Evolutionary conservation across 257 asterid genomes (phyloP).

Genomic region (Eucommia ulmoides): DNA sequence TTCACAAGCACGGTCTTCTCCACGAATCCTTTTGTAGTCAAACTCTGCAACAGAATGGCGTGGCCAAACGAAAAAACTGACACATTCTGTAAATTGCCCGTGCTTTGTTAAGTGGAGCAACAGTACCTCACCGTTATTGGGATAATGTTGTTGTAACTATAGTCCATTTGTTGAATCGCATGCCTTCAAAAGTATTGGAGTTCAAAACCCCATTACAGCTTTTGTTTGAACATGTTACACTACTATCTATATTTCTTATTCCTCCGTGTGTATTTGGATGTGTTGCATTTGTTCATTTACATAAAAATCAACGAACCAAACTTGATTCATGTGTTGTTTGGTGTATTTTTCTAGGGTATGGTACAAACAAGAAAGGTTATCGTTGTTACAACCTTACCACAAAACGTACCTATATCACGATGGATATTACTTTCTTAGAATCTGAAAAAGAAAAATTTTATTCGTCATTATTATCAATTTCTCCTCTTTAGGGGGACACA

Average conservation of each 20-base stretch:
- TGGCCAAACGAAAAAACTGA: not conserved
- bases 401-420: not conserved
- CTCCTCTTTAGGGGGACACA: not conserved
- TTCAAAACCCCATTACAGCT: not conserved
- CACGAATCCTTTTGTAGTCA: not conserved
- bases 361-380: not conserved
- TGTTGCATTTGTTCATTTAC: not conserved
- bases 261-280: not conserved
- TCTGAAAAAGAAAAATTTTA: too few relatives aligned
- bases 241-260: not conserved
- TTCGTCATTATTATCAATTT: not conserved
- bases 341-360: not conserved
- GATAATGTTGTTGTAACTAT: not conserved
- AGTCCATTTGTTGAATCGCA: not conserved
- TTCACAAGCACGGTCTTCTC: not conserved
- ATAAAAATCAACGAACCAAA: slow-evolving; percentile 2
- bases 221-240: not conserved
- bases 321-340: not conserved
- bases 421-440: slow-evolving; percentile 2
- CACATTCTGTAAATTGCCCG: not conserved
- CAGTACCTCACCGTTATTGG: not conserved
- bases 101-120: not conserved
- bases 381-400: not conserved
- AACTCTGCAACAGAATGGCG: not conserved
- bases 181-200: not conserved